phyloP scores from a whole-genome alignment of 2,329 filamentous ascomycete species.

The Venturia nashicola region DNA sequence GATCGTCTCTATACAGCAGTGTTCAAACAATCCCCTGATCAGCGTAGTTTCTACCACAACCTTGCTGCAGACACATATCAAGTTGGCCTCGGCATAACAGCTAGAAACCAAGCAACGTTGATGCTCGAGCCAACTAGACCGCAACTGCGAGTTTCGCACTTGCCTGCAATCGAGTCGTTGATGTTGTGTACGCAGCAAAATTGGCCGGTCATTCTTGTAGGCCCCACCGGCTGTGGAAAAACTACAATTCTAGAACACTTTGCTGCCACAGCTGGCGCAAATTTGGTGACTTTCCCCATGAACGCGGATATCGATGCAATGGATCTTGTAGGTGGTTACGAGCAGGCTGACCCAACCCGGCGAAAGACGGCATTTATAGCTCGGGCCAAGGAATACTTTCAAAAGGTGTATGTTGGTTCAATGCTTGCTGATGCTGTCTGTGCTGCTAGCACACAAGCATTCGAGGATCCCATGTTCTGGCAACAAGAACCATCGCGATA shows the following conservation, averaged over 20 bases:
- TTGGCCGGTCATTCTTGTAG: constrained; percentile 81
- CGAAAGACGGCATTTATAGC: constrained; percentile 47
- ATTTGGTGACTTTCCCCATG: constrained; percentile 71
- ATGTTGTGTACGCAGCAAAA: constrained; percentile 77
- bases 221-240: constrained; percentile 77
- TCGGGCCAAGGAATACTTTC: not conserved
- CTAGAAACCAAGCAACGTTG: constrained; percentile 14
- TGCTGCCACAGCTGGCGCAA: constrained; percentile 65
- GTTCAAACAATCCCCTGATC: constrained; percentile 38
- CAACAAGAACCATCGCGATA: not conserved
- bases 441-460: not conserved
- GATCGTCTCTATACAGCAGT: constrained; percentile 52
- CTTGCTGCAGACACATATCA: constrained; percentile 56
- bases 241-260: constrained; percentile 67
- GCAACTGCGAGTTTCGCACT: constrained; percentile 28
- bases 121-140: constrained; percentile 22
- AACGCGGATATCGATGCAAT: constrained; percentile 95
- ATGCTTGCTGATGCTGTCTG: not conserved
- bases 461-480: not conserved
- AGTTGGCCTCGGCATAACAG: constrained; percentile 63
- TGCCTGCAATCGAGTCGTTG: constrained; percentile 70
- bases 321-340: constrained; percentile 93
- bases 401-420: not conserved
- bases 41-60: constrained; percentile 56
- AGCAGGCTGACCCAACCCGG: constrained; percentile 76